Conservation (phyloP, 768 basidiomycete species). For the Hygrophorus pudorinus region DNA sequence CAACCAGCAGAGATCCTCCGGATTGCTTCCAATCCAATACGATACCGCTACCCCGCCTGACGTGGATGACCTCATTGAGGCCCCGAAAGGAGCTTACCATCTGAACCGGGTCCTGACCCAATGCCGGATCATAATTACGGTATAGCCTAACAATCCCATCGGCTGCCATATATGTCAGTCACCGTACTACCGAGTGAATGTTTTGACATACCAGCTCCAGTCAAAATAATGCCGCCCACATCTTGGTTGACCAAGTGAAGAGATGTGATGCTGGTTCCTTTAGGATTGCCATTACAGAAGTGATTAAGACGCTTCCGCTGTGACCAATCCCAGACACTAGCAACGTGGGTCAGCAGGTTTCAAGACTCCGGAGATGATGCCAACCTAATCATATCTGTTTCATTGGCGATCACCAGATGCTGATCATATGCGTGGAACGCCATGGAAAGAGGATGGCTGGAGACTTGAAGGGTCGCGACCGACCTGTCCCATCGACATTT, state of each 20-base stretch:
- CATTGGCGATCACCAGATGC: slow-evolving; percentile 79
- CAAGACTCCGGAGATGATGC: slow-evolving; percentile 11
- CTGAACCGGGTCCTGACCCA: slow-evolving; percentile 67
- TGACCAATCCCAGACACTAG: slow-evolving; percentile 93
- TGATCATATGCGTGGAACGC: slow-evolving; percentile 90
- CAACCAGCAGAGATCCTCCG: slow-evolving; percentile 75
- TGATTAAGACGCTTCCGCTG: slow-evolving; percentile 63
- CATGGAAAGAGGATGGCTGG: slow-evolving; percentile 60
- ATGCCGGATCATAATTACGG: slow-evolving; percentile 77
- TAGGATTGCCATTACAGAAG: slow-evolving; percentile 85
- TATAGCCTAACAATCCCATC: slow-evolving; percentile 90
- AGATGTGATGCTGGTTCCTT: slow-evolving; percentile 76
- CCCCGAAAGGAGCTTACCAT: slow-evolving; percentile 94
- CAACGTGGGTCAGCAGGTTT: slow-evolving; percentile 3
- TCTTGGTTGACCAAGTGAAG: slow-evolving; percentile 94
- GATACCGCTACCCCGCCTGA: slow-evolving; percentile 73
- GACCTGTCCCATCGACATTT: slow-evolving; percentile 64
- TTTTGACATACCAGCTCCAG: slow-evolving; percentile 61
- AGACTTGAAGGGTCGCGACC: slow-evolving; percentile 52
- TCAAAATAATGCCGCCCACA: slow-evolving; percentile 81
- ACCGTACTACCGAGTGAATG: background rate
- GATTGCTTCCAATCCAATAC: slow-evolving; percentile 92
- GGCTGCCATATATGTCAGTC: slow-evolving; percentile 35
- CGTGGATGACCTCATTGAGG: slow-evolving; percentile 64
- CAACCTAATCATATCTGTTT: slow-evolving; percentile 78